Evolutionary conservation across 2,329 filamentous ascomycete species (phyloP), one percentile per base, ranked within the genome.

Genomic region (Fusarium dlaminii): DNA sequence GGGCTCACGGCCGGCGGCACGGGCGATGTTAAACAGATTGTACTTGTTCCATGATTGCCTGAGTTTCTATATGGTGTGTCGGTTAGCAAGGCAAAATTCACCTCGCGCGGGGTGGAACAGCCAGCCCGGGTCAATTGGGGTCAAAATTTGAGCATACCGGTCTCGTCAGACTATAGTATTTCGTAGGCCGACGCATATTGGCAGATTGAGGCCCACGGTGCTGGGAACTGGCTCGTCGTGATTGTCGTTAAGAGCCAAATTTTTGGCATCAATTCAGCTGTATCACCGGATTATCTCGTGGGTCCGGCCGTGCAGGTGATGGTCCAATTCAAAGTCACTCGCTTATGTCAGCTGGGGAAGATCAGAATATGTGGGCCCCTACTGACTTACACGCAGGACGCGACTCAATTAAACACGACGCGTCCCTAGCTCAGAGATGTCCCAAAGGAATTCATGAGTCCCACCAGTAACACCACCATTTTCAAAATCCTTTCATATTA

Each of bases 21-120:
- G 81, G 57, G 87, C 85, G 75, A 99, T 85, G 85, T 98, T 98
- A 90, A 94, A 99, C 73, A 99, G 88, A 81, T 97, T 98, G 88
- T 94, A 95, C 86, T 98, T 97, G 87, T 94, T 97, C 96, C 96
- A 98, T 87, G 95, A 94, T 87, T 96, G 94, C 79, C 96, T 93
- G 83, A 98, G 83, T 93, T 94, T 97, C 95, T 98, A 81, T 61
- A 52, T 70, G 42, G 58, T 54, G 46, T 48, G 55, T 58, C 29
- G 37, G 65, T 78, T 70, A 77, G 76, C 59, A 59, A 42, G 69
- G 52, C 24, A 48, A 54, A 66, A 66, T 72, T 71, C 57, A 42
- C 22, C 56, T 46, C 39, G 58, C 12, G 54, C 48, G 59, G 64
- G 60, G 46, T 42, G 48, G 32, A 32, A 57, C 13, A 42, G 42